A percentile compares a stretch with the other conserved stretches of the same genome.
phyloP scores from a whole-genome alignment of 768 basidiomycete species.

The Tulasnella sp. region DNA sequence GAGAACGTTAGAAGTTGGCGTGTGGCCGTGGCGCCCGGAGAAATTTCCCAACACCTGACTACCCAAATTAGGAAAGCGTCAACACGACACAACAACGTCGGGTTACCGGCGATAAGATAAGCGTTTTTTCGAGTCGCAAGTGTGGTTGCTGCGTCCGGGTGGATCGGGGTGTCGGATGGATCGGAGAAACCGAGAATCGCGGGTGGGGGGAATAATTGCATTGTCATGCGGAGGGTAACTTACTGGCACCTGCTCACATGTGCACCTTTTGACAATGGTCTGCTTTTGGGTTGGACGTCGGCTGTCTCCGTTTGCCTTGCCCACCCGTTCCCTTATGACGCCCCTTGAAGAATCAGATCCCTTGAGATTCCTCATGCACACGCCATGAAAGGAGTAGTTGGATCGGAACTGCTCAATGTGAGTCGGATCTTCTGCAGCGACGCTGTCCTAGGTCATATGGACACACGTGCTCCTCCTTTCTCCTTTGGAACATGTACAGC shows the following conservation, averaged over 20 bases:
- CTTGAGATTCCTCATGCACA: neutral
- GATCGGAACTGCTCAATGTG: neutral
- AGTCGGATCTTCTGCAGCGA: neutral
- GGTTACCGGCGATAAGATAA: neutral
- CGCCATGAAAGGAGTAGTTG: neutral
- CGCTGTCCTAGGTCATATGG: neutral
- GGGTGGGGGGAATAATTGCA: neutral
- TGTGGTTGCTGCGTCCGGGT: neutral
- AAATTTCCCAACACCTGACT: neutral
- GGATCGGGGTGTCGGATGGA: conserved; percentile 4
- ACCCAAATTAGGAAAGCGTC: neutral
- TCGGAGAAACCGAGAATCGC: neutral
- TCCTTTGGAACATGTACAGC: neutral
- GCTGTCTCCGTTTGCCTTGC: conserved; percentile 9
- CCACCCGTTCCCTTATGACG: neutral
- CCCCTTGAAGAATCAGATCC: neutral
- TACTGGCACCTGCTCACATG: conserved; percentile 3
- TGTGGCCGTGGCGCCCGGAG: neutral
- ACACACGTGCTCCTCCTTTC: neutral
- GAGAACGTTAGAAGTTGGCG: neutral
- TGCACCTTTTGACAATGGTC: neutral
- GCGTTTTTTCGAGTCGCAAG: too few relatives aligned
- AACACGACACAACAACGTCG: neutral
- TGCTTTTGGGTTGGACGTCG: neutral
- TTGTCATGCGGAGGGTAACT: conserved; percentile 5